Evolutionary conservation across 768 basidiomycete species (phyloP).

Genomic region (Xerocomellus amylosporus): DNA sequence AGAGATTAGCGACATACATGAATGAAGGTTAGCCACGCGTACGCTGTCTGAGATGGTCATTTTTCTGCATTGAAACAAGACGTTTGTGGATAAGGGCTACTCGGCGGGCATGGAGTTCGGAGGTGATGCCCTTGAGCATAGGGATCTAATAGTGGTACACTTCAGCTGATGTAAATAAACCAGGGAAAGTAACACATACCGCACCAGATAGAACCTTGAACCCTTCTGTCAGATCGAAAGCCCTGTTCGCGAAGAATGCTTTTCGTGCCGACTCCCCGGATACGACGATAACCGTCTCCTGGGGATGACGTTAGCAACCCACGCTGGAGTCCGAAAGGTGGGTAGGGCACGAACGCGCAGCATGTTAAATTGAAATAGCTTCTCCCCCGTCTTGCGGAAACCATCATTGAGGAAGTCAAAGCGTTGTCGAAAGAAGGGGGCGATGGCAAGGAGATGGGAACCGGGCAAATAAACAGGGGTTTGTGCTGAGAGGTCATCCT

Average conservation of each 20-base stretch:
- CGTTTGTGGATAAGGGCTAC: constrained; percentile 71
- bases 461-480: constrained; percentile 58
- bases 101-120: constrained; percentile 59
- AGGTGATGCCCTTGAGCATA: constrained; percentile 71
- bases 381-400: constrained; percentile 63
- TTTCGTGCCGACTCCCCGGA: constrained; percentile 70
- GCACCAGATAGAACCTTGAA: constrained; percentile 79
- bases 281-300: constrained; percentile 74
- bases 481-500: constrained; percentile 41
- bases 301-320: constrained; percentile 18
- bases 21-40: constrained; percentile 27
- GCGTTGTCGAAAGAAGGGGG: constrained; percentile 65
- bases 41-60: constrained; percentile 60
- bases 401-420: constrained; percentile 74
- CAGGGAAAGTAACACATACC: constrained; percentile 41
- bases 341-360: constrained; percentile 48
- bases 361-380: constrained; percentile 67
- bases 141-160: constrained; percentile 52
- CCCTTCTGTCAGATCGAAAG: constrained; percentile 73
- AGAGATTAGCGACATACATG: constrained; percentile 8
- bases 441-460: constrained; percentile 53
- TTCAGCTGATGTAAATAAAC: constrained; percentile 17
- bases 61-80: constrained; percentile 59
- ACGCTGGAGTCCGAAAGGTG: constrained; percentile 11
- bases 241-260: constrained; percentile 66